These are phyloP conservation scores for Rasamsonia emersonii DNA, from an alignment of 2,329 filamentous ascomycete genomes.

Conservation along the genomic window DNA sequence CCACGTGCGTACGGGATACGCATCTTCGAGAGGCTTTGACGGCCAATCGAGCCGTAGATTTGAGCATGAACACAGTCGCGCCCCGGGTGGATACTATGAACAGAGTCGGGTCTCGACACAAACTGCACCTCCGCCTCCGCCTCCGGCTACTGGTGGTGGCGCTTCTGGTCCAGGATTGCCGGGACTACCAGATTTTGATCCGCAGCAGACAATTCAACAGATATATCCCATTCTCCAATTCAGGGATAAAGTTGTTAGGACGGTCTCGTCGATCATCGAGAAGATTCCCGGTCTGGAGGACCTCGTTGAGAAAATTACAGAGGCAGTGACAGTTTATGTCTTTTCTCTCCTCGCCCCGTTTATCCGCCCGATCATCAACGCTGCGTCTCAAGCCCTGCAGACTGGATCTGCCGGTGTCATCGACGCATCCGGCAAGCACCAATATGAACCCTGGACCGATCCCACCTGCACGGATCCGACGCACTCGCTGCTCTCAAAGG, in stretches of 20 bases:
- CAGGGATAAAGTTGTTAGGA: constrained; percentile 84
- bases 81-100: constrained; percentile 18
- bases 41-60: constrained; percentile 10
- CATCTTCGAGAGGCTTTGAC: constrained; percentile 14
- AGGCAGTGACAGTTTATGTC: constrained; percentile 86
- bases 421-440: constrained; percentile 60
- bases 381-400: constrained; percentile 77
- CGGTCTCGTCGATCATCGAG: constrained; percentile 74
- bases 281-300: constrained; percentile 86
- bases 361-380: constrained; percentile 80
- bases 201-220: constrained; percentile 63
- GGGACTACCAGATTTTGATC: constrained; percentile 72
- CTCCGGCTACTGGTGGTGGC: constrained; percentile 29
- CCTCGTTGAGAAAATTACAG: constrained; percentile 87
- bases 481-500: constrained; percentile 75
- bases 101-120: constrained; percentile 20
- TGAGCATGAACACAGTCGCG: constrained; percentile 20
- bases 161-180: constrained; percentile 48
- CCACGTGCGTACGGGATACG: constrained; percentile 18
- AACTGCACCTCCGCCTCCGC: background rate
- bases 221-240: constrained; percentile 95
- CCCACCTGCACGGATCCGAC: constrained; percentile 67
- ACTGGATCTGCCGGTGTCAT: constrained; percentile 68
- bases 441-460: constrained; percentile 74
- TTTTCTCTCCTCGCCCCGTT: constrained; percentile 86